Base-by-base conservation (phyloP, 306 rosid genomes). In the Prunus mume region DNA sequence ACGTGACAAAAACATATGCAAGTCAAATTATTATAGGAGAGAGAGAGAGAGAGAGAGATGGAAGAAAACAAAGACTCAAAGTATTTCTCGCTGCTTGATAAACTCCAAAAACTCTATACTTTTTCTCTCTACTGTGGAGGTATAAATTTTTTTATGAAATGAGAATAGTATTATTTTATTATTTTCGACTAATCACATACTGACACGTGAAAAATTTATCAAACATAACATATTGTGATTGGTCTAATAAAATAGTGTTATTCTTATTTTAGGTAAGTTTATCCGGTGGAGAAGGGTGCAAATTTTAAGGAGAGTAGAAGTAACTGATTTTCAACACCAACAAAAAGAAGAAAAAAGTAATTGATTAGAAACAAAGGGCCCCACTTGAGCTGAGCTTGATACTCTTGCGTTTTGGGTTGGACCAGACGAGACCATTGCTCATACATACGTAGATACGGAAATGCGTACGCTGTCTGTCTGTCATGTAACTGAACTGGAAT, bases 101-200 rank as follows among this genome's bases (percentile, higher is more conserved):
- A n/a, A 11, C 65, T 58, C 65, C 32, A 58, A 24, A 47, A 58
- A 5, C 9, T 30, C 67, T 28, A 0, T 3, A 30, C 45, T 15
- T 28, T 28, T 55, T 58, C 12, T 22, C 8, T 13, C 9, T 38
- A 34, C 41, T 6, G 41, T 5, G 6, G 8, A 34, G 41, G 41
- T 1, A 5, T 7, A 34, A 5, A 34, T 5, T 0, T 1, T 32
- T 34, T 34, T 34, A 34, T 34, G 8, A 34, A 34, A 5, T 0
- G 0, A 0, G 0, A 5, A 5, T 34, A 34, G 0, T 1, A 34
- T 34, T 34, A 0, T 34, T 34, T 34, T 6, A 34, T 34, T 34
- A 34, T 34, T 55, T 55, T 8, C 1, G 0, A 1, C 20, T 55
- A 55, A 55, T n/a, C 9, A n/a, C 10, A 12, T 1, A 2, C 3